Base-by-base conservation (phyloP, 2,329 filamentous ascomycete genomes). In the Nigrograna mackinnonii region DNA sequence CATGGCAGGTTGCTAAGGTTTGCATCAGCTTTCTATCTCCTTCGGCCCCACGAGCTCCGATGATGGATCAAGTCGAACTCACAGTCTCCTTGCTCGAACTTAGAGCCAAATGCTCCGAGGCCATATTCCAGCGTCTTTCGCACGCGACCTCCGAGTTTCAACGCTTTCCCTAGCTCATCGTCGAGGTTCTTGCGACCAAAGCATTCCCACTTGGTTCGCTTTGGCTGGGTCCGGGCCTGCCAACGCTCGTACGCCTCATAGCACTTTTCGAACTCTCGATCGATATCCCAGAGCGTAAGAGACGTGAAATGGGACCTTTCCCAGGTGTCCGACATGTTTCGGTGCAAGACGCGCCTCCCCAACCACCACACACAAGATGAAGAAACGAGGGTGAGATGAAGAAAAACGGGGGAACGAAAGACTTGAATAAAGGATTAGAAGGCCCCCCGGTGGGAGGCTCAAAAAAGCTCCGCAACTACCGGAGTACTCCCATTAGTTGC, bases 241-340 rank as follows among this genome's bases (percentile, higher is more conserved):
- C 58, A 59, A 49, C 63, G 61, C 41, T 60, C 55, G 44, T 67
- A 67, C 11, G 59, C 54, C 20, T 66, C 60, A 43, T 60, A 46
- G 14, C 60, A 54, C 35, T 62, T 60, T 32, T 63, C 60, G 35
- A 67, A 66, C 33, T 66, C 61, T 41, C 56, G 60, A 18, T 66
- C 64, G 33, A 67, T 65, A 40, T 67, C 63, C 64, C 64, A 67
- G 5, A 67, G 50, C 6, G 57, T 54, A 18, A 66, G 53, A 7
- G 55, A 59, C 11, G 56, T 53, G 40, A 64, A 60, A 18, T 62
- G 50, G n/a, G 58, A 47, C 35, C 61, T 61, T 30, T 59, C 59
- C 57, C 56, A 64, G 6, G 42, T 21, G 22, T 37, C 22, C 2
- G 46, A 44, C 34, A 36, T 36, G 18, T 9, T 9, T 11, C 11